Percentiles rank a stretch among this genome's conserved stretches.
phyloP scores from a whole-genome alignment of 345 rosid genomes.

The Trapa incisa region DNA sequence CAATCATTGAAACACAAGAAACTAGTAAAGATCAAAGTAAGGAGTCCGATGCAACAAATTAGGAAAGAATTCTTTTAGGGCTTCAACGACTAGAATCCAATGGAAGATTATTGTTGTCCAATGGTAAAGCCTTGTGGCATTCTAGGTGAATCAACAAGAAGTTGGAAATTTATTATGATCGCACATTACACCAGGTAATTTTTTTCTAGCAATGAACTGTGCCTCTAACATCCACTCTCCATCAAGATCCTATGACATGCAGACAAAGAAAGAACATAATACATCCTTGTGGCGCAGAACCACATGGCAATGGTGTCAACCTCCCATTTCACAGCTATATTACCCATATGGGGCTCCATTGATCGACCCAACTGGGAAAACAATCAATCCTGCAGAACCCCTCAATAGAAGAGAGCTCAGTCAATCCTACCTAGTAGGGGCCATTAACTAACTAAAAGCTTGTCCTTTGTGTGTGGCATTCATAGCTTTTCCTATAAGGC shows the following conservation, averaged over 20 bases:
- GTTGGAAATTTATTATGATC: background rate
- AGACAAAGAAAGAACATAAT: constrained; percentile 1
- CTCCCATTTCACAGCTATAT: background rate
- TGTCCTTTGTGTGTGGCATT: background rate
- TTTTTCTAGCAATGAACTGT: background rate
- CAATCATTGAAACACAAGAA: background rate
- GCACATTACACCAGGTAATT: background rate
- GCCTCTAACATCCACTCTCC: background rate
- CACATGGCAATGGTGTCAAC: background rate
- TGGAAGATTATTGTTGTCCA: background rate
- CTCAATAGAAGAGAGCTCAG: background rate
- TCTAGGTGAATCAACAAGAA: background rate
- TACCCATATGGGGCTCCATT: background rate
- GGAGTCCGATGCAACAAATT: background rate
- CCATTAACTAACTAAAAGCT: background rate
- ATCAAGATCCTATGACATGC: background rate
- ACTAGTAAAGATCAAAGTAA: background rate
- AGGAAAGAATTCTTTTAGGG: background rate
- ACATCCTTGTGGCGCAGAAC: background rate
- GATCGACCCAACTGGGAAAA: background rate
- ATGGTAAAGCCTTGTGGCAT: background rate
- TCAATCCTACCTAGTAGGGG: background rate
- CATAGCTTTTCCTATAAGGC: background rate
- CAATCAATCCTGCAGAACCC: background rate
- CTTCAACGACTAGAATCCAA: background rate